Evolutionary conservation across 1,284 basidiomycete genomes (phyloP).

Genomic region (Tylopilus sp.): DNA sequence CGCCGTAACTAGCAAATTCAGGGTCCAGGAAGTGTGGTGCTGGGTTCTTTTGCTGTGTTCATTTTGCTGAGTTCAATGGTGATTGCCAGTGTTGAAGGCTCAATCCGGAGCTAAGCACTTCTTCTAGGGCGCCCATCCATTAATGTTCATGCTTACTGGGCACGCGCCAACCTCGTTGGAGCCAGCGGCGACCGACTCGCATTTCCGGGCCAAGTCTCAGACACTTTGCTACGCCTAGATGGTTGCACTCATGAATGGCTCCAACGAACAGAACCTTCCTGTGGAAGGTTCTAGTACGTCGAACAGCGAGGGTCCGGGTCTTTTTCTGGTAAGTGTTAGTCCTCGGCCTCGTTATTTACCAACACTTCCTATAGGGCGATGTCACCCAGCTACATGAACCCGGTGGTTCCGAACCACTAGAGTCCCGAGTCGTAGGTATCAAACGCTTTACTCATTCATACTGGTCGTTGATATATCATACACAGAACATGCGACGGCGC

Average conservation of each 20-base stretch:
- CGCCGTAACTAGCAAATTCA: not conserved
- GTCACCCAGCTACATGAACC: constrained; percentile 10
- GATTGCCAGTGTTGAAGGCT: not conserved
- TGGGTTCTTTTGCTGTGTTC: not conserved
- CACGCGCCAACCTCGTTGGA: constrained; percentile 20
- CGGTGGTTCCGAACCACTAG: constrained; percentile 2
- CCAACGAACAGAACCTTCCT: constrained; percentile 1
- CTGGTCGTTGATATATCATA: constrained; percentile 10
- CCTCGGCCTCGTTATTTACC: constrained; percentile 16
- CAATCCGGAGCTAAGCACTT: too few species aligned
- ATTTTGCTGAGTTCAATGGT: not conserved
- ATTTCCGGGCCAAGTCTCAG: not conserved
- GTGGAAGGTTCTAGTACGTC: not conserved
- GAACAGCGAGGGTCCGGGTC: not conserved
- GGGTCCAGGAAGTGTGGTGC: constrained; percentile 12
- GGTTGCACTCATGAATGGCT: constrained; percentile 8
- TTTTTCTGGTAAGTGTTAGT: too few species aligned
- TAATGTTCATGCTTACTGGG: not conserved
- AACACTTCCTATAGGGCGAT: constrained; percentile 9
- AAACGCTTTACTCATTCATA: not conserved
- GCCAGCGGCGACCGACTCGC: not conserved
- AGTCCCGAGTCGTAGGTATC: constrained; percentile 12
- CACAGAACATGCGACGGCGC: constrained; percentile 21
- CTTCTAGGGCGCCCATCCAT: not conserved
- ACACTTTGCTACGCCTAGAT: constrained; percentile 6